Percentiles rank a stretch among this genome's conserved stretches.
Conservation (phyloP, 2,329 filamentous ascomycete species). For the Hypoxylon sp. region DNA sequence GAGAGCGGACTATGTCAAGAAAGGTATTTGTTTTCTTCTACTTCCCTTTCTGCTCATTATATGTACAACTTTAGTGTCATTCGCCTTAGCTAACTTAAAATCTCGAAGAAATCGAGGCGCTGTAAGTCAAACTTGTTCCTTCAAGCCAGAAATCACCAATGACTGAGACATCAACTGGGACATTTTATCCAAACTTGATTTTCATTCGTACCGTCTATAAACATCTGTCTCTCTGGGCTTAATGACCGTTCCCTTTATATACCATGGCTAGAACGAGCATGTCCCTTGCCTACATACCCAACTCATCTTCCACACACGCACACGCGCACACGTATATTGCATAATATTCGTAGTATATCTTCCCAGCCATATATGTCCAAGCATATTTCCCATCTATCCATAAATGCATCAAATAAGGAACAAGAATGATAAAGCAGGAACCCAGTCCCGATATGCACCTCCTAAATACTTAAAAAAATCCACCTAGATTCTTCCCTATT, state of each 20-base stretch:
- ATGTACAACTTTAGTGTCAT: not conserved
- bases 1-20: conserved; percentile 89
- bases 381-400: conserved; percentile 21
- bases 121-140: conserved; percentile 73
- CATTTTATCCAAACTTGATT: conserved; percentile 22
- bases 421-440: conserved; percentile 33
- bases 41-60: not conserved
- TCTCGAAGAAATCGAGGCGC: conserved; percentile 83
- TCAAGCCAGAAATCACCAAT: conserved; percentile 2
- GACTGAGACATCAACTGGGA: conserved; percentile 4
- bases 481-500: conserved; percentile 17
- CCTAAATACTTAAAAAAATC: conserved; percentile 1
- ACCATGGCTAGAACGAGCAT: conserved; percentile 26
- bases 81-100: conserved; percentile 9
- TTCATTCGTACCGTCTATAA: conserved; percentile 41
- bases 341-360: conserved; percentile 34
- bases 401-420: conserved; percentile 26
- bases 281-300: conserved; percentile 5
- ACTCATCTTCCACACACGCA: conserved; percentile 15
- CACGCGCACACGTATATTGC: conserved; percentile 26
- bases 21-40: conserved; percentile 68
- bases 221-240: conserved; percentile 28
- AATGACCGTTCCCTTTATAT: conserved; percentile 33
- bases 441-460: conserved; percentile 32
- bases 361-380: conserved; percentile 21